phyloP scores from a whole-genome alignment of 2,329 filamentous ascomycete genomes.

The Colletotrichum chlorophyti region DNA sequence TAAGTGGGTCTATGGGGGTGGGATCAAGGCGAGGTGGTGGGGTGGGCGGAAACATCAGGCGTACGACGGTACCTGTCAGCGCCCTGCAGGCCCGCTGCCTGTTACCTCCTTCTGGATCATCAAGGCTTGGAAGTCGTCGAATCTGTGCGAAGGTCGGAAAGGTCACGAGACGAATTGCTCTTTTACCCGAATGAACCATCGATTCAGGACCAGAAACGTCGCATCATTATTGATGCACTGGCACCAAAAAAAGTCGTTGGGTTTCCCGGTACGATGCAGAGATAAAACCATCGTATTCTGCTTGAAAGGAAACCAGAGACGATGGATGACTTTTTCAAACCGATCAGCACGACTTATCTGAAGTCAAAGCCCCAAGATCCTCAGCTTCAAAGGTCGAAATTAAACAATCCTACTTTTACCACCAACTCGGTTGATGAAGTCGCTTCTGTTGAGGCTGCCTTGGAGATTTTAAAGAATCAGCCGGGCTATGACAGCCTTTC shows the following conservation, averaged over 20 bases:
- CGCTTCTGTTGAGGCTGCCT: conserved; percentile 54
- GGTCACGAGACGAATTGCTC: not conserved
- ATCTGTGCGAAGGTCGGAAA: no score
- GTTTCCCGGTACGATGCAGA: not conserved
- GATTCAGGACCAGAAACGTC: no score
- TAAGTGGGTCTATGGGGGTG: not conserved
- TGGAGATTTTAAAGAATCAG: conserved; percentile 67
- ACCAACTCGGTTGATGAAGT: not conserved
- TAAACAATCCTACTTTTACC: conserved; percentile 26
- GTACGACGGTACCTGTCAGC: not conserved
- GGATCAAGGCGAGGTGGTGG: not conserved
- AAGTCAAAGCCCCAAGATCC: conserved; percentile 45
- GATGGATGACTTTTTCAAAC: conserved; percentile 65
- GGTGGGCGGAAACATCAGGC: not conserved
- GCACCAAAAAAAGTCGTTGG: no score
- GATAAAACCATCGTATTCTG: not conserved
- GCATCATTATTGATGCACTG: no score
- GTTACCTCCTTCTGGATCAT: not conserved
- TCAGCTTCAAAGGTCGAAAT: conserved; percentile 45
- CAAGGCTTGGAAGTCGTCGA: no score
- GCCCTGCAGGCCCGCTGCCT: not conserved
- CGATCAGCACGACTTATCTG: conserved; percentile 59
- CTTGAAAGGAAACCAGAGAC: conserved; percentile 2
- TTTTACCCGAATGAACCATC: no score
- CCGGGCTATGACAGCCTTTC: conserved; percentile 66